Evolutionary conservation across 78 protist species (phyloP).

Genomic region (Dictyostelium discoideum): DNA sequence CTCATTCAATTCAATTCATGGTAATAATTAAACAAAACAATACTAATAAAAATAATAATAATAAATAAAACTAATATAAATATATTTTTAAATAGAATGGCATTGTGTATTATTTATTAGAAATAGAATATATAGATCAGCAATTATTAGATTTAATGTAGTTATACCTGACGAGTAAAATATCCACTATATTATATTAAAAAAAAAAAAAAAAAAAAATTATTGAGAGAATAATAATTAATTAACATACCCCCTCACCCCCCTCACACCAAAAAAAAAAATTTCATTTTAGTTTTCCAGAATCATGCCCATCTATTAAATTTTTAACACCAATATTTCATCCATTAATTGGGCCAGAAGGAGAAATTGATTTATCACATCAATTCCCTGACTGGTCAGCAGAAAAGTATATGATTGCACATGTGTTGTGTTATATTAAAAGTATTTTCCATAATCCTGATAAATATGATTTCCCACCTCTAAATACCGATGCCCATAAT

Average conservation of each 20-base stretch:
- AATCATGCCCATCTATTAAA: slow-evolving; percentile 50
- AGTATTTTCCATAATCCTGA: slow-evolving; percentile 66
- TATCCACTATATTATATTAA: neutral
- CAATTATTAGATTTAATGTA: slow-evolving; percentile 57
- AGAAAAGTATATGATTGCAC: slow-evolving; percentile 66
- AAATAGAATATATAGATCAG: slow-evolving; percentile 77
- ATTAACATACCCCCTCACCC: too few relatives aligned
- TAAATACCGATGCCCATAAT: slow-evolving; percentile 43
- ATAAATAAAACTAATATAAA: neutral
- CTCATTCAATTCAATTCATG: slow-evolving; percentile 49
- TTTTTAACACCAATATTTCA: slow-evolving; percentile 55
- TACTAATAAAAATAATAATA: neutral
- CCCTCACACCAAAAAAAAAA: too few relatives aligned
- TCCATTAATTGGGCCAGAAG: slow-evolving; percentile 59
- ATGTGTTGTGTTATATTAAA: slow-evolving; percentile 61
- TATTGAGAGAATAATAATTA: neutral
- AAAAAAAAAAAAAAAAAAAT: neutral
- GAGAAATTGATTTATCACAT: slow-evolving; percentile 64
- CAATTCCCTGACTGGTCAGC: slow-evolving; percentile 71
- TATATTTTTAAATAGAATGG: slow-evolving; percentile 28
- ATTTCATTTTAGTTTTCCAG: slow-evolving; percentile 19
- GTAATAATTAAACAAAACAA: neutral
- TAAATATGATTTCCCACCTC: slow-evolving; percentile 46
- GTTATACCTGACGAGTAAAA: slow-evolving; percentile 68
- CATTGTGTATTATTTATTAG: slow-evolving; percentile 71